phyloP scores from a whole-genome alignment of 495 filamentous ascomycete genomes.

The Neurospora sp. region DNA sequence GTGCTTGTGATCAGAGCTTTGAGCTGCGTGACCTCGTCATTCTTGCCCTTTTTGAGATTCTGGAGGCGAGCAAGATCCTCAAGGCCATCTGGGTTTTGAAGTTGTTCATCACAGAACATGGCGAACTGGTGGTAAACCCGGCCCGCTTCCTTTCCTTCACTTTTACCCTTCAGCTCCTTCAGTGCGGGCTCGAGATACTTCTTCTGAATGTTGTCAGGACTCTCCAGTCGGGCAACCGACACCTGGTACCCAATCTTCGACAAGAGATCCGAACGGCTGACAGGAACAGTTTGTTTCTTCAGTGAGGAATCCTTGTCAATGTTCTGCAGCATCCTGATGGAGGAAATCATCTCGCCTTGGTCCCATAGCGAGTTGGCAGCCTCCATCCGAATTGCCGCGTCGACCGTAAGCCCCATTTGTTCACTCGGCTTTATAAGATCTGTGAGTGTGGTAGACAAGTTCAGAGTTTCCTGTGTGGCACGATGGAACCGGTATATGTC shows the following conservation, averaged over 20 bases:
- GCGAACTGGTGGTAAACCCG: slow-evolving; percentile 92
- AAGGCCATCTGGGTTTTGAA: slow-evolving; percentile 70
- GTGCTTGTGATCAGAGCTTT: slow-evolving; percentile 38
- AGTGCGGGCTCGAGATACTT: slow-evolving; percentile 76
- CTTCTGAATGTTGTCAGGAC: slow-evolving; percentile 78
- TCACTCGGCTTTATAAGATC: slow-evolving; percentile 58
- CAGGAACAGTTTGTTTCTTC: slow-evolving; percentile 59
- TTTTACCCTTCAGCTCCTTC: slow-evolving; percentile 61
- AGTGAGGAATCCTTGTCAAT: slow-evolving; percentile 52
- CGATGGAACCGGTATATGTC: slow-evolving; percentile 66
- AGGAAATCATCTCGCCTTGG: slow-evolving; percentile 82
- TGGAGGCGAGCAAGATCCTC: slow-evolving; percentile 79
- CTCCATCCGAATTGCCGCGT: slow-evolving; percentile 64
- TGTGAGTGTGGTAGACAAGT: slow-evolving; percentile 68
- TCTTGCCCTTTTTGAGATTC: slow-evolving; percentile 70
- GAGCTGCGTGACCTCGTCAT: slow-evolving; percentile 61
- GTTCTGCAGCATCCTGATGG: slow-evolving; percentile 76
- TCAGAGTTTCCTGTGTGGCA: slow-evolving; percentile 75
- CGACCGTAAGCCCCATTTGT: slow-evolving; percentile 60
- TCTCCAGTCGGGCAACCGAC: slow-evolving; percentile 86
- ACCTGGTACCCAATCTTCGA: slow-evolving; percentile 82
- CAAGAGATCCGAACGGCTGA: slow-evolving; percentile 70
- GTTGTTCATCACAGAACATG: slow-evolving; percentile 85
- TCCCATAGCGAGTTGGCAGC: slow-evolving; percentile 88
- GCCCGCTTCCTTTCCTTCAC: slow-evolving; percentile 63